Evolutionary conservation across 2,329 filamentous ascomycete species (phyloP).

Genomic region (Aureobasidium sp.): DNA sequence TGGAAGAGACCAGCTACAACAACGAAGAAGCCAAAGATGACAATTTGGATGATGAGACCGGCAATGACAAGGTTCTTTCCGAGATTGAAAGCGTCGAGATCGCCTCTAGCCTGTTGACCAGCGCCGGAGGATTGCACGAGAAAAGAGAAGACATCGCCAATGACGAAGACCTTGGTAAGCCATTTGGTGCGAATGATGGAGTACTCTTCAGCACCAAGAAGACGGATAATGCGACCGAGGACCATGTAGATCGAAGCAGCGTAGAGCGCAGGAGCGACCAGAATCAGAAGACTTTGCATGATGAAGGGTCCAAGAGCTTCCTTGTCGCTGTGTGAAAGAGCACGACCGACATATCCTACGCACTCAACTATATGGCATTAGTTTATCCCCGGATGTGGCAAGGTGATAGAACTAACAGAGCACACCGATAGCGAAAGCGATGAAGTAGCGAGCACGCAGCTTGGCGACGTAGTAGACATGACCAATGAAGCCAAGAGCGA

Average conservation of each 20-base stretch:
- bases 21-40: slow-evolving; percentile 47
- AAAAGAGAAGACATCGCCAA: slow-evolving; percentile 44
- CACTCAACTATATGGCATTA: slow-evolving; percentile 34
- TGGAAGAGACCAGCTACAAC: slow-evolving; percentile 27
- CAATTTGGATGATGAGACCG: slow-evolving; percentile 45
- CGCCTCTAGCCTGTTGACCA: slow-evolving; percentile 31
- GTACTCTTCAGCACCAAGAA: slow-evolving; percentile 35
- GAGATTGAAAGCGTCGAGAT: slow-evolving; percentile 27
- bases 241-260: slow-evolving; percentile 47
- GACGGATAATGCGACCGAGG: slow-evolving; percentile 40
- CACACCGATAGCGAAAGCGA: slow-evolving; percentile 42
- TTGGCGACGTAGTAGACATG: slow-evolving; percentile 10
- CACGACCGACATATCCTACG: slow-evolving; percentile 47
- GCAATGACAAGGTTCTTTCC: slow-evolving; percentile 41
- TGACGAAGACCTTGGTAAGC: slow-evolving; percentile 44
- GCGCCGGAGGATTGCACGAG: slow-evolving; percentile 41
- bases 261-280: slow-evolving; percentile 44
- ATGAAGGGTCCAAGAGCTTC: slow-evolving; percentile 34
- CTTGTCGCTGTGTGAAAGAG: slow-evolving; percentile 30
- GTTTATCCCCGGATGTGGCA: background rate
- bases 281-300: slow-evolving; percentile 39
- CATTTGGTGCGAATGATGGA: slow-evolving; percentile 38
- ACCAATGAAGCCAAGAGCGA: background rate
- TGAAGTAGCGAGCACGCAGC: slow-evolving; percentile 33
- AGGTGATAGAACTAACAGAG: slow-evolving; percentile 34